Base-by-base conservation (phyloP, 805 yeast genomes). In the Hanseniaspora pseudoguilliermondii region DNA sequence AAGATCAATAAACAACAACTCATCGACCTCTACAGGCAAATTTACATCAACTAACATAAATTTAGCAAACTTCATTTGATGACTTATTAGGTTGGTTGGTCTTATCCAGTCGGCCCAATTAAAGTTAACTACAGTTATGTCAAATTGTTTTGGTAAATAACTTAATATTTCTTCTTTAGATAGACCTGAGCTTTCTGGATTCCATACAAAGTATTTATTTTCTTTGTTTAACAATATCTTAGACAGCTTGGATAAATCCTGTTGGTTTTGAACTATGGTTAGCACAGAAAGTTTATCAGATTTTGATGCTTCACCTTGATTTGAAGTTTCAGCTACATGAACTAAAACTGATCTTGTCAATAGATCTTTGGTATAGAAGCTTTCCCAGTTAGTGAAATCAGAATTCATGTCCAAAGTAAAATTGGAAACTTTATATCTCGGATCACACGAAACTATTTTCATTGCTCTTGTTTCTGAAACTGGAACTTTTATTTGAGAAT, bases 61-160 rank as follows among this genome's bases (percentile, higher is more conserved):
- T 66, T 91, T 91, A 65, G 84, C 86, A 4, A 93, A 95, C 89
- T 95, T 86, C 52, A 88, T 80, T 2, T 82, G 80, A 59, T 96
- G 75, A 63, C 83, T 89, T 63, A 80, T 80, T 60, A 84, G 91
- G 39, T 83, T 68, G 69, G 91, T 97, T 2, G 76, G 75, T 50
- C 90, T 76, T 21, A 91, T 72, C 95, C 97, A 91, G 10, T 73
- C 67, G 15, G 98, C 98, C 98, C 98, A 91, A 59, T 84, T 83
- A 67, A 86, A 91, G 0, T 84, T 79, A n/a, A 93, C 73, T 47
- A 88, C 68, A 62, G 88, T 91, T 63, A 82, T 86, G 49, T 83
- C 76, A 63, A 86, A 84, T 1, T 25, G 44, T 5, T 13, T 5
- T 9, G 55, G 46, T 23, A 49, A 13, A 5, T 10, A 4, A 16